Evolutionary conservation across 2,329 filamentous ascomycete genomes (phyloP), one percentile per base, ranked within the genome.

Genomic region (Penicillium sclerotiorum): DNA sequence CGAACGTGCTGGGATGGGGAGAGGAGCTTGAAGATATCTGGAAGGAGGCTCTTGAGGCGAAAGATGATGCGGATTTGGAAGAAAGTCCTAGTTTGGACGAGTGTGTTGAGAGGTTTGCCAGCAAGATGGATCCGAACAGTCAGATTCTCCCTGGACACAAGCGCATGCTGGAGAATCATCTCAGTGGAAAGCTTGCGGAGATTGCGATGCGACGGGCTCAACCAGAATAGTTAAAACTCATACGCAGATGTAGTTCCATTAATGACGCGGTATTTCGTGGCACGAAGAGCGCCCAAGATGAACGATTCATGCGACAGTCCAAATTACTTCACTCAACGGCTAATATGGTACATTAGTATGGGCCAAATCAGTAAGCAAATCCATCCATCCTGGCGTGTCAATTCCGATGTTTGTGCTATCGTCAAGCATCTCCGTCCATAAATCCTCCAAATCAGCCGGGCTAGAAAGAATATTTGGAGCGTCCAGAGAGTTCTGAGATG

Each of bases 11-110:
- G 21, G 90, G 90, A 0, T 96, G 91, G 91, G 68, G 79, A 2
- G 83, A 88, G 1, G 90, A 96, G 64, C 74, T 96, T 17, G 88
- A 95, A 62, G 67, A 62, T 6, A 56, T 87, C 44, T 95, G 89
- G 89, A 75, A 80, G 6, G 72, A 74, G 20, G 77, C 84, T 1
- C 82, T 85, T 1, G 78, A 84, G n/a, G 73, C 81, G 11, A 72
- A 79, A 49, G 79, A 80, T 7, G 8, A 72, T 73, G 46, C 73
- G 44, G 47, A 49, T 21, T 41, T 52, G 50, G 59, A 59, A 11
- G 37, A 53, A 43, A 79, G 81, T 42, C 77, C 82, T 53, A 56
- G 57, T 30, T 55, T 81, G 5, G 72, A 79, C 50, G 77, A 79
- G 15, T 77, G 80, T 52, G 75, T 82, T 22, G 72, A 73, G 3